Percentiles rank a stretch among this genome's conserved stretches.
Conservation (phyloP, 1,284 basidiomycete species). For the Inonotus obliquus region DNA sequence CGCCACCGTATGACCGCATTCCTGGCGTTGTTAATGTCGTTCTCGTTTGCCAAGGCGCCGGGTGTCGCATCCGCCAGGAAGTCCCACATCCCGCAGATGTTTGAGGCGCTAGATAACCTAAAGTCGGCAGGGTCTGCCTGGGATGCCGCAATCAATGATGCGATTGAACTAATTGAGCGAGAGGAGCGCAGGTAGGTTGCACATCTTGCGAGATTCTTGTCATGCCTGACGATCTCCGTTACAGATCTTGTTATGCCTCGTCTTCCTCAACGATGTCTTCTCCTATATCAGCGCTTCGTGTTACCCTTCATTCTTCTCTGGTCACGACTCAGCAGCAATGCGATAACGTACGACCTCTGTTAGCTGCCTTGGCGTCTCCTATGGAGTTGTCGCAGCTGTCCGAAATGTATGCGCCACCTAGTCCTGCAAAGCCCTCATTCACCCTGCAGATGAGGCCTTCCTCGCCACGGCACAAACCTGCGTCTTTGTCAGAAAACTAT, state of each 20-base stretch:
- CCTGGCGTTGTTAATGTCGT: constrained; percentile 12
- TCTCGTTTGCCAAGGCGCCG: constrained; percentile 5
- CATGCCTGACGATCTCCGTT: too few species aligned
- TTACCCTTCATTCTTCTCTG: constrained; percentile 65
- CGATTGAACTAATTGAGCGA: constrained; percentile 55
- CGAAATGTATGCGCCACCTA: constrained; percentile 81
- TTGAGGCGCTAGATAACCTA: constrained; percentile 59
- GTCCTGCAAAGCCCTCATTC: constrained; percentile 44
- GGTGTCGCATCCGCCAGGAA: constrained; percentile 3
- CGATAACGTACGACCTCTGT: constrained; percentile 71
- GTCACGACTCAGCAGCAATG: constrained; percentile 71
- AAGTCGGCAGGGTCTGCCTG: constrained; percentile 61
- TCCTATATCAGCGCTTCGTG: constrained; percentile 55
- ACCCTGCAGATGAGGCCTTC: constrained; percentile 32
- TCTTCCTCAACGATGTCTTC: constrained; percentile 34
- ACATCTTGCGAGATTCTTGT: too few species aligned
- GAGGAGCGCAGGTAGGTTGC: constrained; percentile 58
- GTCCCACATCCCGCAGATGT: constrained; percentile 38
- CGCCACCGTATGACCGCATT: constrained; percentile 9
- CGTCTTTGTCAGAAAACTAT: constrained; percentile 26
- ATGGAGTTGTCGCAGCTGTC: constrained; percentile 64
- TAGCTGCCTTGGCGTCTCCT: constrained; percentile 68
- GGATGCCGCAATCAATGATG: constrained; percentile 67
- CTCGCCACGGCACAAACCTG: constrained; percentile 36
- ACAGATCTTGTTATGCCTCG: constrained; percentile 12